Evolutionary conservation across 163 green algal genomes (phyloP).

Genomic region (Prototheca wickerhamii): DNA sequence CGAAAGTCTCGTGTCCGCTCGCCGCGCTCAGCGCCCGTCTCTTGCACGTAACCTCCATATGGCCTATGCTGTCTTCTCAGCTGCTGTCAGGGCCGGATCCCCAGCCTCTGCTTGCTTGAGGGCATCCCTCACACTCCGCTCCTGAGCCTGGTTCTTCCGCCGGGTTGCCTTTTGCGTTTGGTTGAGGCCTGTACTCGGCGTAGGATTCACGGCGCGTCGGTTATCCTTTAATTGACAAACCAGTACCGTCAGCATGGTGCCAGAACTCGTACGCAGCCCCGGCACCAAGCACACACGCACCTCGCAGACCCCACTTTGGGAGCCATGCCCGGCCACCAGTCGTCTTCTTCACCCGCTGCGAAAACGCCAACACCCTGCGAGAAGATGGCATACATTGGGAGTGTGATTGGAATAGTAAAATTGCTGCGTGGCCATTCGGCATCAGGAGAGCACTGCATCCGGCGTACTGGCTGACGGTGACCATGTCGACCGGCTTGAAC

Average conservation of each 20-base stretch:
- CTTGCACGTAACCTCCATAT: no score
- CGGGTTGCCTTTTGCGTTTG: slow-evolving; percentile 49
- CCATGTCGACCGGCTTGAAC: no score
- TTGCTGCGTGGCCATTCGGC: no score
- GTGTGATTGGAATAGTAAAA: no score
- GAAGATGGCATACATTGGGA: background rate
- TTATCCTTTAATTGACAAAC: slow-evolving; percentile 12
- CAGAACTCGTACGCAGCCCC: background rate
- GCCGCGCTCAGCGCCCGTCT: no score
- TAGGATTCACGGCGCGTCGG: no score
- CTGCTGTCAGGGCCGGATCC: slow-evolving; percentile 21
- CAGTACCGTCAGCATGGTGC: background rate
- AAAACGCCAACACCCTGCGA: background rate
- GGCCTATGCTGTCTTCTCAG: no score
- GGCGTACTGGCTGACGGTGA: no score
- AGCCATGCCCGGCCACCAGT: slow-evolving; percentile 56
- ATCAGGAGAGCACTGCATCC: no score
- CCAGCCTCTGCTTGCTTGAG: slow-evolving; percentile 44
- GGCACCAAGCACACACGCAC: background rate
- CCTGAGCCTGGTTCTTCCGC: slow-evolving; percentile 33
- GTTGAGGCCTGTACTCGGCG: slow-evolving; percentile 34
- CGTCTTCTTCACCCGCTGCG: slow-evolving; percentile 55
- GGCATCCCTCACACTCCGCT: slow-evolving; percentile 39
- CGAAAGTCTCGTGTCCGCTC: no score
- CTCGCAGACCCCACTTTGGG: slow-evolving; percentile 20